These are phyloP conservation scores for Hypoxylon intermedium DNA, from an alignment of 495 filamentous ascomycete genomes.

Conservation along the genomic window DNA sequence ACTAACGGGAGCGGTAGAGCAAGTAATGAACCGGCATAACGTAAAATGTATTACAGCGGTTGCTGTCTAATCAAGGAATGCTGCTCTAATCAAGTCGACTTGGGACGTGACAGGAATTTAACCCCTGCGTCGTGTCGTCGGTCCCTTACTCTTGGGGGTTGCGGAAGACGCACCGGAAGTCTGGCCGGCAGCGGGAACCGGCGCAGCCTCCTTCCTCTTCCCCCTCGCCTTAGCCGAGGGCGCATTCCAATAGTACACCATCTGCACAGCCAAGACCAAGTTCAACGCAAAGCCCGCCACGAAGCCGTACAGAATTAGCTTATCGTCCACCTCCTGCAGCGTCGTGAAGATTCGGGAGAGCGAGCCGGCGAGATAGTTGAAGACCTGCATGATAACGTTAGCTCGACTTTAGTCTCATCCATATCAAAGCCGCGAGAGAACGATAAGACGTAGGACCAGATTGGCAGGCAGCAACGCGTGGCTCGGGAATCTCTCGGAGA, in stretches of 20 bases:
- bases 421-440: too few species aligned
- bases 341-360: conserved; percentile 96
- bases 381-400: conserved; percentile 67
- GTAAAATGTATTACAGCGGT: conserved; percentile 28
- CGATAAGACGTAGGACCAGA: neutral
- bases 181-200: conserved; percentile 21
- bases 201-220: conserved; percentile 52
- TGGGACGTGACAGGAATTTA: conserved; percentile 33
- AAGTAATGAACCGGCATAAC: conserved; percentile 17
- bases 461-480: neutral
- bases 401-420: too few species aligned
- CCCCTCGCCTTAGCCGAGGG: conserved; percentile 61
- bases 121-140: conserved; percentile 62
- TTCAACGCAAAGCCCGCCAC: conserved; percentile 88
- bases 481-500: neutral
- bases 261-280: conserved; percentile 82
- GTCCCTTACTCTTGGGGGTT: conserved; percentile 56
- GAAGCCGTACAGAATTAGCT: conserved; percentile 92
- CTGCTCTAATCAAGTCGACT: conserved; percentile 11
- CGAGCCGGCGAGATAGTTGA: conserved; percentile 94
- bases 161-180: conserved; percentile 44
- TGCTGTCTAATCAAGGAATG: conserved; percentile 12
- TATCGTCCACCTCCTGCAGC: conserved; percentile 92
- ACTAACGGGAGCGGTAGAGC: conserved; percentile 18
- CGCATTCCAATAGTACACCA: conserved; percentile 96